A percentile compares a stretch with the other conserved stretches of the same genome.
Conservation (phyloP, 257 asterid species). For the Fraxinus cuspidata region DNA sequence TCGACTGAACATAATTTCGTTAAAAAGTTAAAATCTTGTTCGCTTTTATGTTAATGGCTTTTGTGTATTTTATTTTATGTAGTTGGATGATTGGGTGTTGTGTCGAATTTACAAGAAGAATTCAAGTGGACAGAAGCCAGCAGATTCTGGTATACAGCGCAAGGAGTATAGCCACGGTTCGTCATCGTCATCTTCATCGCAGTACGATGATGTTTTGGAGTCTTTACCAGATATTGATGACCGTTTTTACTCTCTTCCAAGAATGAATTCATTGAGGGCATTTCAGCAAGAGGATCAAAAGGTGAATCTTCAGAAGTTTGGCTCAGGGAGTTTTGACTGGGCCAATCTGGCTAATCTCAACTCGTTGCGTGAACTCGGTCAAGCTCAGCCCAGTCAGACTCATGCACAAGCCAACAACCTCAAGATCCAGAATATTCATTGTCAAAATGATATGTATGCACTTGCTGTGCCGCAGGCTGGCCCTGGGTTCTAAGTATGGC, state of each 20-base stretch:
- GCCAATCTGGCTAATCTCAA: constrained; percentile 57
- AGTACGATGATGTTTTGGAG: constrained; percentile 64
- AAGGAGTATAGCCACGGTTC: constrained; percentile 62
- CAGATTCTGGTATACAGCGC: constrained; percentile 20
- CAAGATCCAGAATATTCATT: neutral
- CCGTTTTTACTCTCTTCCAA: constrained; percentile 42
- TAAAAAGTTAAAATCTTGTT: neutral
- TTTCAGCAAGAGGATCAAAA: constrained; percentile 45
- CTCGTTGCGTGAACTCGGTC: constrained; percentile 21
- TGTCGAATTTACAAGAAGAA: constrained; percentile 67
- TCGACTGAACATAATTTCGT: too few species aligned
- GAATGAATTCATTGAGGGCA: constrained; percentile 40
- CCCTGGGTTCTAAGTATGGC: neutral
- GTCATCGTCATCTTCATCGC: constrained; percentile 63
- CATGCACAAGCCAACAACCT: constrained; percentile 23
- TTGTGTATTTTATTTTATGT: neutral
- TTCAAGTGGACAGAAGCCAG: constrained; percentile 28
- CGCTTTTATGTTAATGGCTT: neutral
- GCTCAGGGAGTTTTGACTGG: constrained; percentile 74
- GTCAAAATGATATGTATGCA: constrained; percentile 9
- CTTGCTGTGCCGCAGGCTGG: constrained; percentile 25
- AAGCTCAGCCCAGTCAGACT: constrained; percentile 13
- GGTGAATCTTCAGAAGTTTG: constrained; percentile 48
- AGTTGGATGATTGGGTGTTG: constrained; percentile 86
- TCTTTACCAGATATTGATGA: constrained; percentile 62